phyloP scores from a whole-genome alignment of 2,329 filamentous ascomycete species.

The Cytospora piceicola region DNA sequence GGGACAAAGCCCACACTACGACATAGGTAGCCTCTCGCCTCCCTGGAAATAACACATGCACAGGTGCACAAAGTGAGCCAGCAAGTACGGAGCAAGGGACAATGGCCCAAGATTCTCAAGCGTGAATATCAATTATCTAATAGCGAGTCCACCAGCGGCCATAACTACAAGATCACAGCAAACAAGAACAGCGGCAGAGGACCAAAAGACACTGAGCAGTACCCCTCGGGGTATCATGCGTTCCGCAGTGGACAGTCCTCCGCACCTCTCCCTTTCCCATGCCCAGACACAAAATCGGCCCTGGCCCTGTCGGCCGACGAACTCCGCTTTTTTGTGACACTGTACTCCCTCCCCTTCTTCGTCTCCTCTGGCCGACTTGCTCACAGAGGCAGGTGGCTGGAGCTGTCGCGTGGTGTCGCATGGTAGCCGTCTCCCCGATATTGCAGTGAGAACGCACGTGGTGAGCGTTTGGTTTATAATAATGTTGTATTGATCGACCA shows the following conservation, averaged over 20 bases:
- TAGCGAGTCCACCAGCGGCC: slow-evolving; percentile 10
- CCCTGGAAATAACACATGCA: too few species aligned
- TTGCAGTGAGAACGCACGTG: neutral
- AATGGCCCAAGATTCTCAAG: neutral
- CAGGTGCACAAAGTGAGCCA: neutral
- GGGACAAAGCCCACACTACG: too few species aligned
- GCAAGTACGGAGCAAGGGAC: neutral
- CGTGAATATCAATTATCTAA: slow-evolving; percentile 20
- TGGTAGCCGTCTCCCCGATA: neutral
- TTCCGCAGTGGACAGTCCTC: neutral
- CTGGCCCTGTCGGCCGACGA: neutral
- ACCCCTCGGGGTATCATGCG: neutral
- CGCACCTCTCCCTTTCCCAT: neutral
- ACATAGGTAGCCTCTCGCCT: too few species aligned
- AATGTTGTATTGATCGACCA: slow-evolving; percentile 28
- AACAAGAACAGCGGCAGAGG: neutral
- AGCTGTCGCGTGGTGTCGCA: neutral
- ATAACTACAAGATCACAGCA: neutral
- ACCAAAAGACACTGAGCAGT: neutral
- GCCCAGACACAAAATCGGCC: neutral
- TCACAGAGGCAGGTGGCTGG: neutral
- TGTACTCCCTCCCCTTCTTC: neutral
- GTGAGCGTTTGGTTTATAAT: slow-evolving; percentile 8
- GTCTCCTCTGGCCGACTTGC: neutral
- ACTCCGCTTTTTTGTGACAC: neutral